A percentile compares a stretch with the other conserved stretches of the same genome.
These are phyloP conservation scores for Fragilariopsis cylindrus DNA, from an alignment of 108 stramenopile species.

Conservation along the genomic window DNA sequence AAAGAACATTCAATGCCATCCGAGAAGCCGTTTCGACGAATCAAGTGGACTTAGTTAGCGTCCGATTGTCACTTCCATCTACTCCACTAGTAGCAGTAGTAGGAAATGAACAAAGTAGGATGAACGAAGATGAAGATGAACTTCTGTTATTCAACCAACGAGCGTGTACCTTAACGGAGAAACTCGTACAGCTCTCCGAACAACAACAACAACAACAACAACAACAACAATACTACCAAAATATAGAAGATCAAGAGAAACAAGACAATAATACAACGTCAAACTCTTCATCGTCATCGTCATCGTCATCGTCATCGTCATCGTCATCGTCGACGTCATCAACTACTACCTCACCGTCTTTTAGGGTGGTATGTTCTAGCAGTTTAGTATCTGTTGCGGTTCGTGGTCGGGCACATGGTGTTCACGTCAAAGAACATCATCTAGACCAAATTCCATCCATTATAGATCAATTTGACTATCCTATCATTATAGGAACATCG, in stretches of 20 bases:
- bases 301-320: background rate
- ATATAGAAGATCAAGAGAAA: background rate
- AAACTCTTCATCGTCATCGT: no score
- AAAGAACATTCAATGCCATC: conserved; percentile 54
- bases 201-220: conserved; percentile 13
- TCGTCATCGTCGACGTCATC: background rate
- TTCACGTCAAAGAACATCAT: conserved; percentile 81
- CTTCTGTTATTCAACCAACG: conserved; percentile 12
- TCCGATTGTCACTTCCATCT: conserved; percentile 44
- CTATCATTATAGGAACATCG: conserved; percentile 64
- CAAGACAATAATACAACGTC: background rate
- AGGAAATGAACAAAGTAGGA: background rate
- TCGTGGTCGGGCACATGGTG: conserved; percentile 50
- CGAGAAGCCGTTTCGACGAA: conserved; percentile 41
- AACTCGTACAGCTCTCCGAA: conserved; percentile 43
- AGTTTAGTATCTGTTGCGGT: conserved; percentile 54
- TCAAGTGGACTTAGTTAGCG: conserved; percentile 48
- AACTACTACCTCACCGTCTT: background rate
- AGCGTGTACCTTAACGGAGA: conserved; percentile 27
- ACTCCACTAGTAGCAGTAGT: conserved; percentile 16
- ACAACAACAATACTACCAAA: background rate
- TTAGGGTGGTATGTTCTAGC: conserved; percentile 62
- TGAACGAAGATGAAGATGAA: background rate
- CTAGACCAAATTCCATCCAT: conserved; percentile 52
- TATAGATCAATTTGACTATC: conserved; percentile 35